phyloP scores from a whole-genome alignment of 176 grass and related monocot species.

The Pontederia crassipes region DNA sequence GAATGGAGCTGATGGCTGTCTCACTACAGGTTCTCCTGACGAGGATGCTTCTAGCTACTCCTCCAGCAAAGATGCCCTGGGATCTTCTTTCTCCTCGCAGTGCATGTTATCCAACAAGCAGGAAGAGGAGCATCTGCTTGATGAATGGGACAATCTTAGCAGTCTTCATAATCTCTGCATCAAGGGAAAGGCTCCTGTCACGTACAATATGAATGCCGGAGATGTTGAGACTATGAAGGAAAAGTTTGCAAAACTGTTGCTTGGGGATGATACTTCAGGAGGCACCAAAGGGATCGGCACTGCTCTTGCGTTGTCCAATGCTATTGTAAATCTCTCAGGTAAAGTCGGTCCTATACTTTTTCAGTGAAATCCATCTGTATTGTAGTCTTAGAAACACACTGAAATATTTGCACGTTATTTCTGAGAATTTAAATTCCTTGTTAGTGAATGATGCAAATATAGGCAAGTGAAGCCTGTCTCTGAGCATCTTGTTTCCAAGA shows the following conservation, averaged over 20 bases:
- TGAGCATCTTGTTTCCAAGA: no score
- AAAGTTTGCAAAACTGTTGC: conserved; percentile 76
- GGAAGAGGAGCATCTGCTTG: conserved; percentile 45
- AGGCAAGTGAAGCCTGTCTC: no score
- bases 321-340: conserved; percentile 85
- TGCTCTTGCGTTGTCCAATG: conserved; percentile 81
- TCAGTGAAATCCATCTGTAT: not conserved
- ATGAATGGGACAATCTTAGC: conserved; percentile 37
- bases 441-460: no score
- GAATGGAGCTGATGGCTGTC: conserved; percentile 47
- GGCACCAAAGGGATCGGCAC: conserved; percentile 57
- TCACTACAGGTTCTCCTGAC: conserved; percentile 55
- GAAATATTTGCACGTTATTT: not conserved
- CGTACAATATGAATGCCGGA: conserved; percentile 48
- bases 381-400: not conserved
- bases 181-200: conserved; percentile 59
- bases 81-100: conserved; percentile 64
- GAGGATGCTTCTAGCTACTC: conserved; percentile 89
- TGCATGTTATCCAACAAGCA: conserved; percentile 44
- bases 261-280: conserved; percentile 81
- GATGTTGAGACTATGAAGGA: conserved; percentile 91
- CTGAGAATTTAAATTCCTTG: not conserved
- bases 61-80: conserved; percentile 62
- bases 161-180: conserved; percentile 40
- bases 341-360: conserved; percentile 1